Conservation (phyloP, 148 eudicot species). For the Persicaria tinctoria region DNA sequence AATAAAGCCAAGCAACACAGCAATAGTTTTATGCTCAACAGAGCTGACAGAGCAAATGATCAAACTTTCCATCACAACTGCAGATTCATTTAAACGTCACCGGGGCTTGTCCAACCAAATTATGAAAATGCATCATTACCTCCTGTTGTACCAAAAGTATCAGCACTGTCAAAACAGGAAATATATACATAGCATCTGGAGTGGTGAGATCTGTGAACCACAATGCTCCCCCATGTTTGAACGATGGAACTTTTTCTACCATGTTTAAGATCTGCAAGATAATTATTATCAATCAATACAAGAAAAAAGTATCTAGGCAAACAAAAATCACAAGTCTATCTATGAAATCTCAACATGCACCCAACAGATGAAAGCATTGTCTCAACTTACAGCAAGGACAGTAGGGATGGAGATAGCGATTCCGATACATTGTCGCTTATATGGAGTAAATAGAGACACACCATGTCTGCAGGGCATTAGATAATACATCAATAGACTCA, state of each 20-base stretch:
- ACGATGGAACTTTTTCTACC: conserved; percentile 93
- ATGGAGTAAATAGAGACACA: too few relatives aligned
- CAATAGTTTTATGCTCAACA: background rate
- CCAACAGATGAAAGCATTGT: too few relatives aligned
- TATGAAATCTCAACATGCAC: too few relatives aligned
- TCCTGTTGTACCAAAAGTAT: conserved; percentile 67
- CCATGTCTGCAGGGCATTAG: too few relatives aligned
- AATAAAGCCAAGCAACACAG: background rate
- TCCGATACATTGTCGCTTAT: too few relatives aligned
- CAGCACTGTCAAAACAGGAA: conserved; percentile 68
- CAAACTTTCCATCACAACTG: background rate
- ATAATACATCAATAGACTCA: too few relatives aligned
- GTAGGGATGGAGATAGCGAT: too few relatives aligned
- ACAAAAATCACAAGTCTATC: too few relatives aligned
- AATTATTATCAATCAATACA: too few relatives aligned
- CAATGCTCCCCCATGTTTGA: conserved; percentile 69
- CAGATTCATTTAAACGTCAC: background rate
- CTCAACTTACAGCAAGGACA: too few relatives aligned
- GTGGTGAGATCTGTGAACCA: conserved; percentile 91
- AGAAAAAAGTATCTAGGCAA: too few relatives aligned
- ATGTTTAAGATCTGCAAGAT: too few relatives aligned
- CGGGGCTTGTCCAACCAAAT: background rate
- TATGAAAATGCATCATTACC: conserved; percentile 27
- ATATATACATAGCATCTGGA: conserved; percentile 63
- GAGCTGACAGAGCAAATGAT: background rate